These are phyloP conservation scores for Pezicula neosporulosa DNA, from an alignment of 2,329 filamentous ascomycete species.

Conservation along the genomic window DNA sequence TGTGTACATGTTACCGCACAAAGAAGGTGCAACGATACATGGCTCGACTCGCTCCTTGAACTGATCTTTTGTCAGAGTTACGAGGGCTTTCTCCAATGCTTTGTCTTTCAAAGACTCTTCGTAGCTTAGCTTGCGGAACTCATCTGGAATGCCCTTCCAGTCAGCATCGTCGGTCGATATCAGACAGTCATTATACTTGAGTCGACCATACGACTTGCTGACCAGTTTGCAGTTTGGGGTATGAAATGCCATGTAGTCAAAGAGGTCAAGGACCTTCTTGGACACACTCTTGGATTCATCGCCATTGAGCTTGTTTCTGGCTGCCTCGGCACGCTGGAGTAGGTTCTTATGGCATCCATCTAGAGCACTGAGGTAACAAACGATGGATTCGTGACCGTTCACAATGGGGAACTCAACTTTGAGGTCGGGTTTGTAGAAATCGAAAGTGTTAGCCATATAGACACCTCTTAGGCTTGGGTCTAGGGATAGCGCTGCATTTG, in stretches of 20 bases:
- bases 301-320: not conserved
- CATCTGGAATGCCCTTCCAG: conserved; percentile 69
- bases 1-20: conserved; percentile 60
- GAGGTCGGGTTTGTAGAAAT: conserved; percentile 83
- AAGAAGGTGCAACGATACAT: conserved; percentile 68
- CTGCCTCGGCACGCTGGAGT: conserved; percentile 46
- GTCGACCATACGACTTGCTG: conserved; percentile 74
- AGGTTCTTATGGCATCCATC: conserved; percentile 76
- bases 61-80: conserved; percentile 74
- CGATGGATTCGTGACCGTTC: conserved; percentile 74
- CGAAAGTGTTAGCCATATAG: conserved; percentile 77
- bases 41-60: conserved; percentile 72
- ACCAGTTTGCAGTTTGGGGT: conserved; percentile 80
- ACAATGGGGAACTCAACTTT: conserved; percentile 81
- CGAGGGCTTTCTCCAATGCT: conserved; percentile 77
- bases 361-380: conserved; percentile 73
- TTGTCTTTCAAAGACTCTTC: conserved; percentile 74
- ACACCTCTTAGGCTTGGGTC: conserved; percentile 73
- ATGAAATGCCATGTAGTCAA: conserved; percentile 78
- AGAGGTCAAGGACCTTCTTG: conserved; percentile 55
- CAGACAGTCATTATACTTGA: conserved; percentile 80
- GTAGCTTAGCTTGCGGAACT: conserved; percentile 72
- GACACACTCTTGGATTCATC: not conserved
- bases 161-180: conserved; percentile 59
- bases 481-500: conserved; percentile 68